Base-by-base conservation (phyloP, 345 rosid genomes). In the Camelina hispida region DNA sequence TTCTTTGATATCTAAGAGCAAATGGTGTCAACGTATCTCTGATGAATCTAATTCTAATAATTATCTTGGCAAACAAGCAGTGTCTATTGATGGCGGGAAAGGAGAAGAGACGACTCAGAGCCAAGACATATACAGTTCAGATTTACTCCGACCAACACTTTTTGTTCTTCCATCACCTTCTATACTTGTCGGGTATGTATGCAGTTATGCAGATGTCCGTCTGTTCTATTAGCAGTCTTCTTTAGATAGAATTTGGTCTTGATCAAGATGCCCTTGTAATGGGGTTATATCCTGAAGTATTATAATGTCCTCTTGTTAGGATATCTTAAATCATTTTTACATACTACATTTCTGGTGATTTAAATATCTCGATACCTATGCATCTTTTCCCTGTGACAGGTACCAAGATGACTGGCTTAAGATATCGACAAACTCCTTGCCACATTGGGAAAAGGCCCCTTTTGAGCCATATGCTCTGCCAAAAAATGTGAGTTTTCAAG, bases 331-430 rank as follows among this genome's bases (percentile, higher is more conserved):
- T 18, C 48, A 37, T 35, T 38, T 34, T n/a, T 37, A 59, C 57
- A 51, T 50, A 17, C 17, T 51, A 17, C 60, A 51, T 34, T 65
- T n/a, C 63, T 78, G 72, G 23, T 20, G 8, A 53, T 66, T 68
- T 50, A 42, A 30, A 64, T 48, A 48, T 46, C 30, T 69, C 37
- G 1, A 37, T 74, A 62, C 23, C 0, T 64, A 48, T 57, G 57
- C 34, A 40, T 71, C 50, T 20, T 66, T 76, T 68, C 73, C 38
- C 35, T 59, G 55, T 70, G 25, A 68, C 74, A 95, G 99, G 83
- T 95, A 95, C 84, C 99, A 95, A 85, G 98, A 95, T 78, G 98
- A 95, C 84, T 95, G 99, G 99, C 93, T 95, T 52, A 93, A 91
- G 83, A 81, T 93, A 73, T 88, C 99, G 37, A 82, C 94, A 66